A percentile compares a stretch with the other conserved stretches of the same genome.
These are phyloP conservation scores for Zymoseptoria brevis DNA, from an alignment of 2,329 filamentous ascomycete genomes.

Conservation along the genomic window DNA sequence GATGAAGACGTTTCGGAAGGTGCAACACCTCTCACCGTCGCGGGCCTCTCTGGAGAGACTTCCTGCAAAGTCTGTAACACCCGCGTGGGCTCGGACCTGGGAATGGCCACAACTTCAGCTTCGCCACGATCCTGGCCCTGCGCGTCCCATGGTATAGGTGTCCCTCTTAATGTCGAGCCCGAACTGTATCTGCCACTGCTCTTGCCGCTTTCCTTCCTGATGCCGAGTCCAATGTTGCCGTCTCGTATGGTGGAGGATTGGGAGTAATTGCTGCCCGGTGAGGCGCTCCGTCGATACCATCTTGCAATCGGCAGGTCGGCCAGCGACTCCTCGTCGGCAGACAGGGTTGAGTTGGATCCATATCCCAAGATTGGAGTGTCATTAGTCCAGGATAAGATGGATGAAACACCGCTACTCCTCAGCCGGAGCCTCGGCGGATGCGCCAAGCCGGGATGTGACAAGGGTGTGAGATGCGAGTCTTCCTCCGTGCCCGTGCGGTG, in stretches of 20 bases:
- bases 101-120: constrained; percentile 6
- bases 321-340: constrained; percentile 8
- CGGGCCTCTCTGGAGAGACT: constrained; percentile 19
- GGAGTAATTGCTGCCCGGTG: constrained; percentile 21
- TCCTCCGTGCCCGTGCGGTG: constrained; percentile 14
- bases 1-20: constrained; percentile 13
- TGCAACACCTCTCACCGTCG: constrained; percentile 16
- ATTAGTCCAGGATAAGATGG: constrained; percentile 17
- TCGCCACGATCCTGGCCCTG: constrained; percentile 17
- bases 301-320: constrained; percentile 3
- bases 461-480: constrained; percentile 19
- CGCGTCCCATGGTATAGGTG: constrained; percentile 23
- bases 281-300: constrained; percentile 23
- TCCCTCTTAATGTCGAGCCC: constrained; percentile 24
- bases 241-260: constrained; percentile 22
- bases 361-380: constrained; percentile 17
- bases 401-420: constrained; percentile 23
- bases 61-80: constrained; percentile 25
- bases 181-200: constrained; percentile 22
- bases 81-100: constrained; percentile 13
- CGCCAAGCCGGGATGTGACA: constrained; percentile 12
- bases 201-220: constrained; percentile 13
- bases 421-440: constrained; percentile 16
- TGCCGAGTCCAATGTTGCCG: constrained; percentile 13
- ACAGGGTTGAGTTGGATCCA: constrained; percentile 19